Base-by-base conservation (phyloP, 2,329 filamentous ascomycete genomes). In the Lecanicillium sp. region DNA sequence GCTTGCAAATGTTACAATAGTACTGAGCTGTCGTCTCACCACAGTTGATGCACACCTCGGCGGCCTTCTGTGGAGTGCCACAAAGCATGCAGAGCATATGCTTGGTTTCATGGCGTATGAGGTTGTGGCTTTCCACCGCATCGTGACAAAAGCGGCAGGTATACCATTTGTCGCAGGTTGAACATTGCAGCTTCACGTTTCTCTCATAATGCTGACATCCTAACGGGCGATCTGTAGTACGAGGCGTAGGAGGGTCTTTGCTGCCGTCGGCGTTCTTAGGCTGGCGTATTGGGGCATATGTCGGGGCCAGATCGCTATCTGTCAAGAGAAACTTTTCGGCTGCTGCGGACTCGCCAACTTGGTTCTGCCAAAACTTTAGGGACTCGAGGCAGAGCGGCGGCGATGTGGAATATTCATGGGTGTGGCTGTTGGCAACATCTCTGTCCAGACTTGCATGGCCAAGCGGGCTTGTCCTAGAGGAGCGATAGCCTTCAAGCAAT, bases 1-100 rank as follows among this genome's bases (percentile, higher is more conserved):
- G 72, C 62, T 96, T 96, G 71, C 92, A 98, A 40, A 92, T 84
- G 39, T 79, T 76, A 64, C 92, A 98, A 57, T 94, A 98, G 60
- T 97, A 97, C 54, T 84, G 84, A 11, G 90, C 88, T 6, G 87
- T 78, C 42, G 79, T 76, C 49, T 80, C 78, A 14, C 81, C 83
- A 57, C 92, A 98, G 40, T 77, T 72, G 36, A 74, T 69, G 58
- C 92, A 98, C 37, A 77, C 71, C 46, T 94, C 87, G 20, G 78
- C 79, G 4, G 85, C 89, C 41, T 77, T 77, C 53, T 98, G 92
- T 2, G 92, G 82, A 40, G 84, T 87, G 6, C 81, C 79, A 59
- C 92, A 98, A 19, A 88, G 71, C 92, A 98, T 98, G 60, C 92
- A 98, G 5, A 98, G 74, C 92, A 98, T 98, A 53, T 96, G 84